Evolutionary conservation across 23 red algal species (phyloP).

Genomic region (Agarophyton chilense): DNA sequence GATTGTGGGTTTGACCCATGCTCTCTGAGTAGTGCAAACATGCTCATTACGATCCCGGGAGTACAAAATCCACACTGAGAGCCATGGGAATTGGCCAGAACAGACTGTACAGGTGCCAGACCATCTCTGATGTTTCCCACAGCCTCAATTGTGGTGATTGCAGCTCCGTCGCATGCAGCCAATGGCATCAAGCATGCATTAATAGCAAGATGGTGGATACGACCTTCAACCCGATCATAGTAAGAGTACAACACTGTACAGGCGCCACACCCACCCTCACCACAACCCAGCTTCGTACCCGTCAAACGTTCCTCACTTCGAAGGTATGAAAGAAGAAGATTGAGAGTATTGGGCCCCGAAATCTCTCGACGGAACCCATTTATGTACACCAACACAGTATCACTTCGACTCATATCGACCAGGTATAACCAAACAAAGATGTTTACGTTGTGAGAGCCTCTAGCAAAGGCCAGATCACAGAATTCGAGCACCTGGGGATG

Average conservation of each 20-base stretch:
- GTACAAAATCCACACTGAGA: slow-evolving; percentile 94
- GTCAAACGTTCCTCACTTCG: slow-evolving; percentile 53
- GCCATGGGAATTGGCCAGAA: slow-evolving; percentile 50
- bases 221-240: not conserved
- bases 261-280: slow-evolving; percentile 91
- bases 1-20: not conserved
- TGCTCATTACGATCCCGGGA: slow-evolving; percentile 82
- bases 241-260: slow-evolving; percentile 76
- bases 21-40: slow-evolving; percentile 67
- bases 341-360: not conserved
- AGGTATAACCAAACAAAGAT: too few species aligned
- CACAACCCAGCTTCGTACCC: slow-evolving; percentile 91
- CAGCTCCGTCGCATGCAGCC: slow-evolving; percentile 62
- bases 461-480: too few species aligned
- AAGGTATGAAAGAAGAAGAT: slow-evolving; percentile 66
- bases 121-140: slow-evolving; percentile 63
- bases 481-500: too few species aligned
- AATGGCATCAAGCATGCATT: slow-evolving; percentile 83
- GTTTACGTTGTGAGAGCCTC: too few species aligned
- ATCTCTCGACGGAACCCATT: slow-evolving; percentile 53
- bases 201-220: slow-evolving; percentile 45
- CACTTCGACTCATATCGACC: not conserved
- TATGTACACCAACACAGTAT: slow-evolving; percentile 52
- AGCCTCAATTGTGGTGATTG: slow-evolving; percentile 83
- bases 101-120: slow-evolving; percentile 66